These are phyloP conservation scores for Mycocalia duriaeana DNA, from an alignment of 1,284 basidiomycete genomes.

Conservation along the genomic window DNA sequence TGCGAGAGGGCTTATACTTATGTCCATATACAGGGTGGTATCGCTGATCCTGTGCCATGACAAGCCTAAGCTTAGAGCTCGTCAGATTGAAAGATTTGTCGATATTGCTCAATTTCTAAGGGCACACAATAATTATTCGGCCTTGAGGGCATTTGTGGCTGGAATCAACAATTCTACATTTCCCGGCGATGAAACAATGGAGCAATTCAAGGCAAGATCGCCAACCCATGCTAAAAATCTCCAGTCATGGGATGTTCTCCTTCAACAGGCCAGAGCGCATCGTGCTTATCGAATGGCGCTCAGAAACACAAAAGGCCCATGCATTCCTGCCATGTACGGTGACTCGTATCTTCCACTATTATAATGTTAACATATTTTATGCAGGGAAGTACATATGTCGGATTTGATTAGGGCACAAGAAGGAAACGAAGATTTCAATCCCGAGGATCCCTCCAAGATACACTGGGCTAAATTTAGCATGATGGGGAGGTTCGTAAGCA, in stretches of 20 bases:
- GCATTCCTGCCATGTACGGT: conserved; percentile 74
- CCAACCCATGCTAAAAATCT: conserved; percentile 65
- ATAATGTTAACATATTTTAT: neutral
- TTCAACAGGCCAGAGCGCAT: conserved; percentile 69
- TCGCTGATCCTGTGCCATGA: conserved; percentile 79
- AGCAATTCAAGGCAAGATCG: conserved; percentile 56
- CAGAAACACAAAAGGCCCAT: conserved; percentile 74
- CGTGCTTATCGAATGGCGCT: conserved; percentile 76
- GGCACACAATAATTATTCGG: conserved; percentile 74
- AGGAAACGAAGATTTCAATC: conserved; percentile 63
- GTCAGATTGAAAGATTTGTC: conserved; percentile 73
- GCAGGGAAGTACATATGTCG: conserved; percentile 78
- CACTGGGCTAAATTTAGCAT: conserved; percentile 86
- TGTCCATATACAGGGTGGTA: conserved; percentile 56
- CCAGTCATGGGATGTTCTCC: conserved; percentile 71
- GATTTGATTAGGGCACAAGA: conserved; percentile 76
- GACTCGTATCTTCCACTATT: conserved; percentile 9
- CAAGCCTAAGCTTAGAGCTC: conserved; percentile 56
- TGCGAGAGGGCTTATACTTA: no score
- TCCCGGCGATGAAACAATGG: conserved; percentile 66
- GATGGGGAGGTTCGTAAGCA: conserved; percentile 73
- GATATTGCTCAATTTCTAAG: conserved; percentile 69
- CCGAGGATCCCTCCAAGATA: conserved; percentile 57
- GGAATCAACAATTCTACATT: conserved; percentile 77
- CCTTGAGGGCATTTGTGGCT: conserved; percentile 73